Percentiles rank a stretch among this genome's conserved stretches.
Conservation (phyloP, 2,329 filamentous ascomycete species). For the Pyrenophora tritici-repentis region DNA sequence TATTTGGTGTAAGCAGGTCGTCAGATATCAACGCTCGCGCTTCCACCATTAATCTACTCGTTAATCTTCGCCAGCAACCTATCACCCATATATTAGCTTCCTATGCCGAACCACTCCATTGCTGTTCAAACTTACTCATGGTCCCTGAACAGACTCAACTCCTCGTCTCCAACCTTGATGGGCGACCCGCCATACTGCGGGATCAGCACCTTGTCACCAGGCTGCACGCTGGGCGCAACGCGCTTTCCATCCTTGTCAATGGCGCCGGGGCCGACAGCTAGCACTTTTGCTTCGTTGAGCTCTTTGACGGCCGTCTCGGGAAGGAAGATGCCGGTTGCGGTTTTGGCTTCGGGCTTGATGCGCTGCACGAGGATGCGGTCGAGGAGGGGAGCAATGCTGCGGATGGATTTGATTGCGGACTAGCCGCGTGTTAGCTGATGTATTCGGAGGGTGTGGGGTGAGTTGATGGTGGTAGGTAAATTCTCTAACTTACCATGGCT, state of each 20-base stretch:
- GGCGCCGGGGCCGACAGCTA: constrained; percentile 89
- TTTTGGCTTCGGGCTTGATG: constrained; percentile 96
- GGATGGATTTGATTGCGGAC: constrained; percentile 86
- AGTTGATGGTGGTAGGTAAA: background rate
- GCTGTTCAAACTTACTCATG: constrained; percentile 76
- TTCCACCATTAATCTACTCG: constrained; percentile 68
- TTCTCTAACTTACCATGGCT: constrained; percentile 25
- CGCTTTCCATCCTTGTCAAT: constrained; percentile 89
- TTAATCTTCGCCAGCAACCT: constrained; percentile 99
- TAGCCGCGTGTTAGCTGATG: constrained; percentile 14
- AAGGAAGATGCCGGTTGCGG: constrained; percentile 94
- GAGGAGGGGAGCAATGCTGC: constrained; percentile 90
- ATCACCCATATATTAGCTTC: constrained; percentile 19
- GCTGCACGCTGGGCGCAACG: constrained; percentile 77
- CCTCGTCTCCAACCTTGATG: constrained; percentile 96
- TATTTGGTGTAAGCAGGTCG: constrained; percentile 6
- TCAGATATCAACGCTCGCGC: too few relatives aligned
- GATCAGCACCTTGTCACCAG: constrained; percentile 93
- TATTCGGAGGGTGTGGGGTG: constrained; percentile 1
- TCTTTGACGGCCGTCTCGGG: constrained; percentile 97
- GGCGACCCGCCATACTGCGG: constrained; percentile 93
- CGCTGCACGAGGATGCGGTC: constrained; percentile 98
- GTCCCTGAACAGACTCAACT: constrained; percentile 95
- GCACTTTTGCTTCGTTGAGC: constrained; percentile 94
- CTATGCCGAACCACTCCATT: background rate